Evolutionary conservation across 352 stramenopile species (phyloP).

Genomic region (Globisporangium apiculatum): DNA sequence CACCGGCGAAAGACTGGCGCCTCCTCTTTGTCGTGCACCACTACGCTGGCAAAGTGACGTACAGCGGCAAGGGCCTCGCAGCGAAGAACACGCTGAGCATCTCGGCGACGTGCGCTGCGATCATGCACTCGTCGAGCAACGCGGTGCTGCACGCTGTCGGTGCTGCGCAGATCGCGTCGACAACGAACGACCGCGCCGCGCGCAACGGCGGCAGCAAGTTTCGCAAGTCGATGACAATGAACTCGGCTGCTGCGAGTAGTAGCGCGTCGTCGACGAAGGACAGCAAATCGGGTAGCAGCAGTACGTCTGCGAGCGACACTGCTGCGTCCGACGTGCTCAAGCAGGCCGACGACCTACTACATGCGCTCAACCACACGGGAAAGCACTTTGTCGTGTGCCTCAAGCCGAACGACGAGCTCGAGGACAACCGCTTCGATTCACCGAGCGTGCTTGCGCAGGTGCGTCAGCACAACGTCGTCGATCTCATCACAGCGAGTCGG

Average conservation of each 20-base stretch:
- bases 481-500: constrained; percentile 67
- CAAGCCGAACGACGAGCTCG: constrained; percentile 63
- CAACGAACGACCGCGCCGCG: constrained; percentile 38
- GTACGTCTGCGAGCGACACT: constrained; percentile 18
- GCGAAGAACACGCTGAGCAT: constrained; percentile 69
- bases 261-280: constrained; percentile 4
- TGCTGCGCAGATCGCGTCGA: constrained; percentile 51
- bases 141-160: constrained; percentile 61
- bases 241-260: constrained; percentile 26
- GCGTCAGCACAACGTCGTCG: constrained; percentile 54
- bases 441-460: constrained; percentile 69
- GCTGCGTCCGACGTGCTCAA: constrained; percentile 52
- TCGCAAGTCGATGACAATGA: constrained; percentile 23
- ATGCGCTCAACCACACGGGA: constrained; percentile 61
- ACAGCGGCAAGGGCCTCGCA: constrained; percentile 63
- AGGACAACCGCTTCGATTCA: constrained; percentile 61
- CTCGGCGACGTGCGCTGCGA: constrained; percentile 70
- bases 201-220: constrained; percentile 23
- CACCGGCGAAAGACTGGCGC: constrained; percentile 68
- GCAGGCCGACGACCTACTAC: constrained; percentile 58
- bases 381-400: constrained; percentile 81
- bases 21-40: constrained; percentile 73
- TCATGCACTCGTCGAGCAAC: constrained; percentile 84
- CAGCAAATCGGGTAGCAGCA: too few species aligned
- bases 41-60: constrained; percentile 63